Evolutionary conservation across 208 protist genomes (phyloP), one percentile per base, ranked within the genome.

Genomic region (Naegleria gruberi): DNA sequence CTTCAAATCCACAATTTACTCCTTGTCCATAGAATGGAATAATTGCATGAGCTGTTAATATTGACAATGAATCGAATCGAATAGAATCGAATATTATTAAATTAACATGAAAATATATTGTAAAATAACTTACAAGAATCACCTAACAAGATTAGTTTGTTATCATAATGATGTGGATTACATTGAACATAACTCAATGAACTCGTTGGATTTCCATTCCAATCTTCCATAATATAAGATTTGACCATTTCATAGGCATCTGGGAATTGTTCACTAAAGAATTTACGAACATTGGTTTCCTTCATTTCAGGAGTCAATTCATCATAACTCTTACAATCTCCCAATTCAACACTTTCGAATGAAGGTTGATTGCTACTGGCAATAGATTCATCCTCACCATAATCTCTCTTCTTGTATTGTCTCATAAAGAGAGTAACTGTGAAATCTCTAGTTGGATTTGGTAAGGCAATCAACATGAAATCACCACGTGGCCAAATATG

Each of bases 1-100:
- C 90, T 86, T 92, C 90, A 65, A 92, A 89, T 42, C 65, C 82
- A 83, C 44, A 87, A 82, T 92, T 92, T 40, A 90, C 89, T 44
- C 91, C 91, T 87, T 92, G 91, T 51, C 91, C 91, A 89, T 92
- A 92, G 57, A 92, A 92, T 40, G 91, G 91, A 57, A 92, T 90
- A 65, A 91, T 88, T n/a, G 85, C 85, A 89, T 92, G 91, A 65
- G 91, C 91, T n/a, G n/a, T n/a, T n/a, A n/a, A n/a, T n/a, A n/a
- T n/a, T n/a, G n/a, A n/a, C n/a, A n/a, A n/a, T n/a, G n/a, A n/a
- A n/a, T n/a, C n/a, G n/a, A n/a, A n/a, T n/a, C n/a, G n/a, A n/a
- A n/a, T n/a, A n/a, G n/a, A n/a, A n/a, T n/a, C n/a, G n/a, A n/a
- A n/a, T n/a, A n/a, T n/a, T n/a, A n/a, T n/a, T n/a, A n/a, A n/a